Base-by-base conservation (phyloP, 2,329 filamentous ascomycete species). In the Coniochaeta sp. region DNA sequence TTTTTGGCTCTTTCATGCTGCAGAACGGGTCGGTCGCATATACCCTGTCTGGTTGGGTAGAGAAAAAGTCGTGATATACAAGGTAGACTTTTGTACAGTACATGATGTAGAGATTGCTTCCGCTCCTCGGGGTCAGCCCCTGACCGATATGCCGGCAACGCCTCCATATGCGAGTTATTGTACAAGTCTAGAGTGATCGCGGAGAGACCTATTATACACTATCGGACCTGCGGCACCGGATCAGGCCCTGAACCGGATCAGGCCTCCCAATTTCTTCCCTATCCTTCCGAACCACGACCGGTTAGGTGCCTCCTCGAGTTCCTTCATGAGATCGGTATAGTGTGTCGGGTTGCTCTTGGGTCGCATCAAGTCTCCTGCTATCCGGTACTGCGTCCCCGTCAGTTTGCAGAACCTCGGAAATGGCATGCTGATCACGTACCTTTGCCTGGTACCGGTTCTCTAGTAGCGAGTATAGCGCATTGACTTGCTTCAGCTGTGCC, bases 321-420 rank as follows among this genome's bases (percentile, higher is more conserved):
- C 87, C 58, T 74, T 76, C 0, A 88, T 69, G 32, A 89, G 71
- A 64, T 87, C 82, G 22, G 75, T 71, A 67, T 87, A 89, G 69
- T 89, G 87, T 0, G 79, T 82, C 40, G 86, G 86, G 64, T 88
- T 84, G 67, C 83, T 86, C 69, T 78, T 79, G 16, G 87, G 86
- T 58, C 77, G 72, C 60, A 88, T 73, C 50, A 88, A 72, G 4
- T 73, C 72, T 44, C 80, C 79, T n/a, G 72, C 78, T 14, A 80
- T 68, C 22, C 74, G 75, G 65, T 83, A 81, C 78, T 80, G 60
- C 24, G 19, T 30, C 24, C 1, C 22, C 14, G 10, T 55, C 14
- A 32, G 57, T 3, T 12, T 26, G 34, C 22, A n/a, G 19, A 24
- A 24, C 30, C 32, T n/a, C 22, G 14, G 16, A 36, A 36, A 10